These are phyloP conservation scores for Spathaspora sp. DNA, from an alignment of 805 yeast genomes.

Conservation along the genomic window DNA sequence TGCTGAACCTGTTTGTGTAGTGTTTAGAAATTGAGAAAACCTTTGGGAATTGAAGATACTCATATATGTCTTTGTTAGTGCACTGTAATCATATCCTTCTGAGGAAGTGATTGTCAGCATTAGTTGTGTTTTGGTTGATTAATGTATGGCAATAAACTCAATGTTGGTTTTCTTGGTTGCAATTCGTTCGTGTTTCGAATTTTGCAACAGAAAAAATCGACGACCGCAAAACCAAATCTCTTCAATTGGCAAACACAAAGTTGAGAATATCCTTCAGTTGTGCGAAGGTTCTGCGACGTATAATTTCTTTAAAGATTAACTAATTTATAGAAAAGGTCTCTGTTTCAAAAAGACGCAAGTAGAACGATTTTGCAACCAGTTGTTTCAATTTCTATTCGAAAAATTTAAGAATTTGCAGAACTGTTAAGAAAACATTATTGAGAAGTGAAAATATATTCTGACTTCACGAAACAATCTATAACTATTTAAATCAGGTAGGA, in stretches of 20 bases:
- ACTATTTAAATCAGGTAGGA: no score
- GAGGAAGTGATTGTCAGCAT: slow-evolving; percentile 18
- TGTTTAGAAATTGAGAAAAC: slow-evolving; percentile 41
- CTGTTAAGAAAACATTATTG: no score
- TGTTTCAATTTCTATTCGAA: neutral
- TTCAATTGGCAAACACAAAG: neutral
- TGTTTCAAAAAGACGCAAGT: no score
- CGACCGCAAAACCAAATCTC: neutral
- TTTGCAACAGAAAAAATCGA: neutral
- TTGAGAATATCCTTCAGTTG: neutral
- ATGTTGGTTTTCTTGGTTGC: neutral
- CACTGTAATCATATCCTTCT: slow-evolving; percentile 19
- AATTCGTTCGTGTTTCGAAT: neutral
- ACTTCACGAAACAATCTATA: no score
- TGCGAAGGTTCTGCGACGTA: no score
- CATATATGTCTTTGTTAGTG: slow-evolving; percentile 24
- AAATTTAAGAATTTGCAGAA: neutral
- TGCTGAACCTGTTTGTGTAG: slow-evolving; percentile 56
- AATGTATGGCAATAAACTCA: neutral
- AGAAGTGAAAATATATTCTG: no score
- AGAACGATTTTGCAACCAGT: neutral
- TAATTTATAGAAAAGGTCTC: no score
- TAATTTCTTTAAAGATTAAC: no score
- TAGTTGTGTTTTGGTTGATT: neutral
- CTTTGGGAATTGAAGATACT: slow-evolving; percentile 24